Base-by-base conservation (phyloP, 192 early-diverging fungal species). In the Pilaira anomala region DNA sequence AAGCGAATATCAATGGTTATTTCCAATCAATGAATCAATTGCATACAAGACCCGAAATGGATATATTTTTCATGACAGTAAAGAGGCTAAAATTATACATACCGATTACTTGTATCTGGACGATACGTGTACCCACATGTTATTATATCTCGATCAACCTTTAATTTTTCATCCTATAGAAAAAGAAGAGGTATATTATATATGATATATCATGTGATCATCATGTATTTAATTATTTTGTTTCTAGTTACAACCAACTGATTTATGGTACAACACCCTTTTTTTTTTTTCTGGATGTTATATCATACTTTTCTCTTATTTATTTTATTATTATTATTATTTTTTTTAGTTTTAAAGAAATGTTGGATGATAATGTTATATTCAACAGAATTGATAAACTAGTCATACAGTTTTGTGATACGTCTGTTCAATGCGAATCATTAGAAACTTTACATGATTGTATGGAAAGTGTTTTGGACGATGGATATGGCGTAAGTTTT, bases 401-500 rank as follows among this genome's bases (percentile, higher is more conserved):
- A 33, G 30, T 55, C 11, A 9, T 18, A 26, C 19, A 30, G 53
- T 58, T 58, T 42, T 58, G 56, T 58, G 56, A 58, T 25, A 21
- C 19, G 1, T 58, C 56, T 21, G 22, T 42, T 22, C 33, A 13
- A 36, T 58, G 56, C 41, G 56, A 58, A 24, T 40, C 56, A 21
- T 33, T 58, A 18, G 33, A 58, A n/a, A 40, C 21, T 13, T 42
- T 58, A 42, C 56, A 58, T 19, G 40, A 58, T 22, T 25, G 21
- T 22, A 58, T 58, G 56, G 56, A 58, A 25, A 39, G 3, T 1
- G 41, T 58, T 13, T 18, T 58, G 18, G 40, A 22, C 22, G 21
- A 58, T 36, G 56, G 56, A 14, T 58, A 58, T 36, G 41, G 16
- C 13, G 56, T 58, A 58, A 58, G 12, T 13, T 50, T 19, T 1